Base-by-base conservation (phyloP, 2,329 filamentous ascomycete species). In the Epichloe bromicola region DNA sequence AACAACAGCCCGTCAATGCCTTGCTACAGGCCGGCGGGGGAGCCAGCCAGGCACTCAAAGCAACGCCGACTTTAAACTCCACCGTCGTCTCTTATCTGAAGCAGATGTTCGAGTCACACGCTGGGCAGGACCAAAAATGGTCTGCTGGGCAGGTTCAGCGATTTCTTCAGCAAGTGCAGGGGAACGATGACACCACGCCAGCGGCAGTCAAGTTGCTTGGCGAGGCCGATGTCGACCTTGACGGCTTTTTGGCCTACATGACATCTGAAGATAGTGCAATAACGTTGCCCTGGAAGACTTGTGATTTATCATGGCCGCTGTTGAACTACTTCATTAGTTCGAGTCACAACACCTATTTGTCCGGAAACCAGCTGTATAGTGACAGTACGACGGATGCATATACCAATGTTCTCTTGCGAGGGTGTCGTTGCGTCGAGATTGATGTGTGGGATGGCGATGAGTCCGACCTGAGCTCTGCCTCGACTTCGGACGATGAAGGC, bases 361-460 rank as follows among this genome's bases (percentile, higher is more conserved):
- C 89, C 1, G 90, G 90, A 23, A 86, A 91, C 63, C 90, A 96
- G 70, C 80, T 95, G 14, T 88, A 80, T 54, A 91, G 88, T 58
- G 81, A 85, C 54, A 93, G 88, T 49, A 94, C 89, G 63, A 88
- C 88, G 0, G 86, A 89, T 57, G 86, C 87, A 2, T 96, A 96
- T 71, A 88, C 88, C 57, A 83, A 83, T 48, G 88, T 90, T 10
- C 72, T 96, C 51, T 78, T 88, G 58, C 82, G 87, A 48, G 89
- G 88, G 2, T 95, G 90, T 60, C 83, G 90, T 17, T 96, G 90
- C 67, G 83, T 96, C 53, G 90, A 96, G 70, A 87, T 96, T 54
- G 90, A 96, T 62, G 94, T 93, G 60, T 96, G 90, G 90, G 88
- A 96, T 64, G 90, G 90, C 41, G 81, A 85, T 51, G 84, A 89